Conservation (phyloP, 495 filamentous ascomycete species). For the Xylaria telfairii region DNA sequence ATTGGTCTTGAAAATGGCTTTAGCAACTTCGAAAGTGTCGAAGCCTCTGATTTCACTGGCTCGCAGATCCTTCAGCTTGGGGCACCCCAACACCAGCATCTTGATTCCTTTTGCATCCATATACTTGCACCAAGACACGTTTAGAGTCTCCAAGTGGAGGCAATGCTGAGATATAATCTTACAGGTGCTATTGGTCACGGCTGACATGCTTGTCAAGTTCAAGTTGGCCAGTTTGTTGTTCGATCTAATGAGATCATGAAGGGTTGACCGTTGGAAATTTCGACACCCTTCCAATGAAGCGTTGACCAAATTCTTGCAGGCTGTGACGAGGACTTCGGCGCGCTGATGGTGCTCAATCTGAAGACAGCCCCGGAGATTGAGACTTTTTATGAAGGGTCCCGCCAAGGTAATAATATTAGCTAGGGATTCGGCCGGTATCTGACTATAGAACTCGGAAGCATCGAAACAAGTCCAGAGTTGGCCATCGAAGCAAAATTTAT, state of each 20-base stretch:
- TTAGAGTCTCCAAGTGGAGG: constrained; percentile 77
- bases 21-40: constrained; percentile 69
- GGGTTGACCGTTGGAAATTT: constrained; percentile 74
- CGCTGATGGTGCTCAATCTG: constrained; percentile 79
- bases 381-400: constrained; percentile 86
- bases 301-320: constrained; percentile 85
- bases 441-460: constrained; percentile 82
- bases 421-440: constrained; percentile 82
- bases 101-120: constrained; percentile 83
- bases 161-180: constrained; percentile 87
- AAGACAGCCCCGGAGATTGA: constrained; percentile 72
- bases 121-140: constrained; percentile 89
- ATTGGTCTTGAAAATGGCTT: constrained; percentile 78
- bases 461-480: constrained; percentile 90
- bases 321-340: constrained; percentile 73
- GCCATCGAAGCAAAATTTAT: constrained; percentile 90
- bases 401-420: constrained; percentile 84
- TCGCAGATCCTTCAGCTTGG: constrained; percentile 75
- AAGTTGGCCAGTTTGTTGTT: constrained; percentile 81
- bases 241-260: constrained; percentile 79
- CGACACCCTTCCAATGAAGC: constrained; percentile 87
- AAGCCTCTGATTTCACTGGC: constrained; percentile 85
- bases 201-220: constrained; percentile 80
- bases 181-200: constrained; percentile 84
- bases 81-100: constrained; percentile 73